These are phyloP conservation scores for Fusarium succisae DNA, from an alignment of 2,329 filamentous ascomycete genomes.

Conservation along the genomic window DNA sequence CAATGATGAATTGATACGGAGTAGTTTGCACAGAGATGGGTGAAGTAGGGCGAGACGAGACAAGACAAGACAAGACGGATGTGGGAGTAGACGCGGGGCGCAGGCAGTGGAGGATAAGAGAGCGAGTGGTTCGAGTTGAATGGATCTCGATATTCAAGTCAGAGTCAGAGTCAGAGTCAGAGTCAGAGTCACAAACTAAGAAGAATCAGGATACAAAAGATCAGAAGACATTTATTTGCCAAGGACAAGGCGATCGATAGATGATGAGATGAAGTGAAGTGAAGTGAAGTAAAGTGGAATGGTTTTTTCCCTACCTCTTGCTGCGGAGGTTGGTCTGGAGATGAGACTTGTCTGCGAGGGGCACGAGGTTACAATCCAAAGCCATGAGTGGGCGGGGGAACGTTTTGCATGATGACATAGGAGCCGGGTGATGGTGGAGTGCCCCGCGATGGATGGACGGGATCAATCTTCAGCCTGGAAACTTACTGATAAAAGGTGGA, in stretches of 20 bases:
- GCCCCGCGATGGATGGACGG: slow-evolving; percentile 19
- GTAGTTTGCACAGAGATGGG: slow-evolving; percentile 10
- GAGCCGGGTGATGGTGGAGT: slow-evolving; percentile 23
- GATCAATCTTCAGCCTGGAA: background rate
- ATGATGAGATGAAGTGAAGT: slow-evolving; percentile 4
- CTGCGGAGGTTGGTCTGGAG: slow-evolving; percentile 32
- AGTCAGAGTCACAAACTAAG: slow-evolving; percentile 11
- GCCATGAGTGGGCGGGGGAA: slow-evolving; percentile 26
- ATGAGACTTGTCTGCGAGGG: slow-evolving; percentile 24
- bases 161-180: background rate
- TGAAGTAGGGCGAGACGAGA: background rate
- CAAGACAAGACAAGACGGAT: background rate
- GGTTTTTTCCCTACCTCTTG: slow-evolving; percentile 14
- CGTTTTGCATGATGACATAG: slow-evolving; percentile 37
- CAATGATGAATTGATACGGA: slow-evolving; percentile 8
- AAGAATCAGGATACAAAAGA: slow-evolving; percentile 14
- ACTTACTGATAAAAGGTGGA: background rate
- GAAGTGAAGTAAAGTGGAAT: slow-evolving; percentile 21
- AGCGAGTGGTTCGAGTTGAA: slow-evolving; percentile 1
- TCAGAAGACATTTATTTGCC: slow-evolving; percentile 20
- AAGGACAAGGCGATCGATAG: slow-evolving; percentile 22
- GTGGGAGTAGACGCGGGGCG: background rate
- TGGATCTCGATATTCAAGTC: slow-evolving; percentile 1
- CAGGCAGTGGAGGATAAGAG: background rate
- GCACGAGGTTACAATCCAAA: slow-evolving; percentile 29